phyloP scores from a whole-genome alignment of 139 green algal genomes.

The Ostreobium quekettii region DNA sequence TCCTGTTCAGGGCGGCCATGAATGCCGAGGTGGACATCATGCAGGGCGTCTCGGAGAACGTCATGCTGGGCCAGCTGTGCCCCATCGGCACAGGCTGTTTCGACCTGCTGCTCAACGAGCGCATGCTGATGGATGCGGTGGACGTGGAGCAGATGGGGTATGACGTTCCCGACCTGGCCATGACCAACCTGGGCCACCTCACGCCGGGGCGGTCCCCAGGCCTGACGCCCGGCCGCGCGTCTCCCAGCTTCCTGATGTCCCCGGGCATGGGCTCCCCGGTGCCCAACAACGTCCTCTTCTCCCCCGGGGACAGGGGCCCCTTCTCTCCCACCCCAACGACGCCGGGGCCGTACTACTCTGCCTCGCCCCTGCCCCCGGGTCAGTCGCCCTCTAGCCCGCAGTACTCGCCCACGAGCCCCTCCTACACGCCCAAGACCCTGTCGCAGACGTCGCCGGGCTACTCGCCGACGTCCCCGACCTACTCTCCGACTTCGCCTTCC shows the following conservation, averaged over 20 bases:
- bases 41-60: conserved; percentile 87
- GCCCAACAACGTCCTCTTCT: conserved; percentile 39
- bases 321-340: conserved; percentile 21
- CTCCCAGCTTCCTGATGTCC: conserved; percentile 38
- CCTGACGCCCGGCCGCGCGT: conserved; percentile 30
- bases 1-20: conserved; percentile 78
- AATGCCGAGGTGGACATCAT: conserved; percentile 70
- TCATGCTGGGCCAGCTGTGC: conserved; percentile 91
- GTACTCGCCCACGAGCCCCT: conserved; percentile 47
- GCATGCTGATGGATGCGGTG: conserved; percentile 72
- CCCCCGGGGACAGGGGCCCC: conserved; percentile 32
- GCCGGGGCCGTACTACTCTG: conserved; percentile 36
- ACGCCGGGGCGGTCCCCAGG: conserved; percentile 13
- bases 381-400: conserved; percentile 31
- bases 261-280: conserved; percentile 43
- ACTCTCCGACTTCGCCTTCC: conserved; percentile 39
- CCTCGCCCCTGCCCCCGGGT: conserved; percentile 41
- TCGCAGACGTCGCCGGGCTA: conserved; percentile 48
- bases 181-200: background rate
- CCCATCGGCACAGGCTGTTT: conserved; percentile 88
- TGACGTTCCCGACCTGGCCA: conserved; percentile 11
- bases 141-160: conserved; percentile 53
- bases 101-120: conserved; percentile 86
- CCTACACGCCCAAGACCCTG: conserved; percentile 60
- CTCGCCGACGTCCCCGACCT: conserved; percentile 41